Conservation (phyloP, 331 rosid genomes). For the Spiraea crenata region DNA sequence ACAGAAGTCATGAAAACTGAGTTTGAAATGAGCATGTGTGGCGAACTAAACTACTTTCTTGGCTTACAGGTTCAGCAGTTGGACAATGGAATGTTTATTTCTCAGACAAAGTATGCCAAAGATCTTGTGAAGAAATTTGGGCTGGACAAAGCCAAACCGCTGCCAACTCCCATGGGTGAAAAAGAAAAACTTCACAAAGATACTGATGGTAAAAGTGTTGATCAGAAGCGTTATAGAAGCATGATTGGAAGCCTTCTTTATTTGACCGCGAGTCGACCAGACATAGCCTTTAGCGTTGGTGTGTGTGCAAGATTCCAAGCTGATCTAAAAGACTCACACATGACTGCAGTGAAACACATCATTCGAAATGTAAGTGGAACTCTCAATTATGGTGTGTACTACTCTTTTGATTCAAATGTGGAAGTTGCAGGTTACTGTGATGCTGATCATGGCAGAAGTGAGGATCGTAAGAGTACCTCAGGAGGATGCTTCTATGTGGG, state of each 20-base stretch:
- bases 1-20: background rate
- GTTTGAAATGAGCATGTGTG: background rate
- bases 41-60: background rate
- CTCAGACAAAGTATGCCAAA: background rate
- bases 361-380: background rate
- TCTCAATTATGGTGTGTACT: background rate
- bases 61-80: background rate
- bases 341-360: background rate
- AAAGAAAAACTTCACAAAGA: background rate
- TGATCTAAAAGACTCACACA: background rate
- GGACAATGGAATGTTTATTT: background rate
- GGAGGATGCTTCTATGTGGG: background rate
- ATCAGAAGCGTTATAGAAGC: background rate
- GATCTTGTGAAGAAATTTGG: constrained; percentile 3
- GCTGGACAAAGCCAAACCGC: background rate
- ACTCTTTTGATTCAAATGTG: background rate
- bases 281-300: background rate
- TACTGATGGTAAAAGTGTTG: background rate
- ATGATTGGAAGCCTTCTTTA: constrained; percentile 12
- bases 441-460: background rate
- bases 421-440: background rate
- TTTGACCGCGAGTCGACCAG: background rate
- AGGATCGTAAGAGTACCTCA: background rate
- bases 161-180: background rate
- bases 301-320: background rate